phyloP scores from a whole-genome alignment of 202 grass and related monocot genomes.

The Panicum hallii region DNA sequence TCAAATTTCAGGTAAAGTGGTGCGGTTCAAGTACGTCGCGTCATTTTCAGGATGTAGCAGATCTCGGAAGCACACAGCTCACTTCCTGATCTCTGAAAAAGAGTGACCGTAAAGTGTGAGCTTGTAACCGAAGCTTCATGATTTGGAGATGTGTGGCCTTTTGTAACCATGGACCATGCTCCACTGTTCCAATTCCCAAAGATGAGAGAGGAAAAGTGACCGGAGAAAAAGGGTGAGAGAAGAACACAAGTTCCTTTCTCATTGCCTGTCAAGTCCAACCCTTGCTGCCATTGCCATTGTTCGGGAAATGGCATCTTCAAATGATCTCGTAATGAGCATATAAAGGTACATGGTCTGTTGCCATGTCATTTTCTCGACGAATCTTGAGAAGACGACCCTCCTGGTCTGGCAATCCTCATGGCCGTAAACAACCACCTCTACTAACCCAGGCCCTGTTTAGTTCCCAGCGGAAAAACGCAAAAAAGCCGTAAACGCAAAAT shows the following conservation, averaged over 20 bases:
- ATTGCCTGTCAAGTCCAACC: constrained; percentile 15
- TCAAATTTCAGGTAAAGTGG: constrained; percentile 17
- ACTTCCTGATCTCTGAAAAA: constrained; percentile 13
- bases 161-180: constrained; percentile 28
- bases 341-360: not conserved
- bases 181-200: constrained; percentile 1
- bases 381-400: not conserved
- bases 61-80: constrained; percentile 21
- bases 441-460: too few species aligned
- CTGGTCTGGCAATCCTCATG: constrained; percentile 29
- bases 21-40: constrained; percentile 18
- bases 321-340: constrained; percentile 3
- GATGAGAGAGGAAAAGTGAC: constrained; percentile 1
- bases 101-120: constrained; percentile 27
- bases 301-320: constrained; percentile 20
- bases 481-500: too few species aligned
- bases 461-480: too few species aligned
- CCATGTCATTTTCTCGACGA: constrained; percentile 23
- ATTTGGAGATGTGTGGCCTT: constrained; percentile 24
- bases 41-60: constrained; percentile 44
- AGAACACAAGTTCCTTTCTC: not conserved
- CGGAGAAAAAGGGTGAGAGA: not conserved
- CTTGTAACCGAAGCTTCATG: constrained; percentile 40
- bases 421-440: not conserved
- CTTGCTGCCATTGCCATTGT: constrained; percentile 15